phyloP scores from a whole-genome alignment of 306 rosid species.

The Psophocarpus tetragonolobus region DNA sequence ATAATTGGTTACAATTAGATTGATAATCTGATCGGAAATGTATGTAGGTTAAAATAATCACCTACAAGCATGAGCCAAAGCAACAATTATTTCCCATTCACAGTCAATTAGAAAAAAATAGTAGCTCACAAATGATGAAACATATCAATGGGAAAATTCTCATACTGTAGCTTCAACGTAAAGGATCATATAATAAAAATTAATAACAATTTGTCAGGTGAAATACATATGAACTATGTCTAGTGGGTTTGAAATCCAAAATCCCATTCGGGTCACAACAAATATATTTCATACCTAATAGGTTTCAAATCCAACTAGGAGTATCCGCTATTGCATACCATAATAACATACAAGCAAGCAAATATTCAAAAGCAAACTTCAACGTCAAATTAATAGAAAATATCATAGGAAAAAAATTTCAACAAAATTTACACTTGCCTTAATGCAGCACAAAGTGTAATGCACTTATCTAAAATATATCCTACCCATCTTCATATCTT shows the following conservation, averaged over 20 bases:
- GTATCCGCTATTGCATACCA: not conserved
- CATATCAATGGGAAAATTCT: not conserved
- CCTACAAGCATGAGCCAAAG: no score
- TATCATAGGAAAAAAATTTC: not conserved
- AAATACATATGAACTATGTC: not conserved
- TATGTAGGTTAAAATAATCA: not conserved
- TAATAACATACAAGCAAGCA: not conserved
- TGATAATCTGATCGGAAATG: not conserved
- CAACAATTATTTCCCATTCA: no score
- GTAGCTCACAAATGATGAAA: not conserved
- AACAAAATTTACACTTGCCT: not conserved
- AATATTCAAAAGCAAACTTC: not conserved
- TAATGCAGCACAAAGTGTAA: not conserved
- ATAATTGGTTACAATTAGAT: no score
- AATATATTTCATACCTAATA: not conserved
- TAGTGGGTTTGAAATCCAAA: not conserved
- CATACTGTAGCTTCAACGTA: not conserved
- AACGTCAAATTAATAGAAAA: not conserved
- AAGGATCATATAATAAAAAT: not conserved
- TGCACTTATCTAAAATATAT: conserved; percentile 1
- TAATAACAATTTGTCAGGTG: not conserved
- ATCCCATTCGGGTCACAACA: not conserved
- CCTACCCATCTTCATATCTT: not conserved
- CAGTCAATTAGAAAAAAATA: no score
- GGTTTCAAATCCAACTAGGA: conserved; percentile 12